A percentile compares a stretch with the other conserved stretches of the same genome.
Evolutionary conservation across 805 yeast species (phyloP).

Genomic region (Candida boleticola): DNA sequence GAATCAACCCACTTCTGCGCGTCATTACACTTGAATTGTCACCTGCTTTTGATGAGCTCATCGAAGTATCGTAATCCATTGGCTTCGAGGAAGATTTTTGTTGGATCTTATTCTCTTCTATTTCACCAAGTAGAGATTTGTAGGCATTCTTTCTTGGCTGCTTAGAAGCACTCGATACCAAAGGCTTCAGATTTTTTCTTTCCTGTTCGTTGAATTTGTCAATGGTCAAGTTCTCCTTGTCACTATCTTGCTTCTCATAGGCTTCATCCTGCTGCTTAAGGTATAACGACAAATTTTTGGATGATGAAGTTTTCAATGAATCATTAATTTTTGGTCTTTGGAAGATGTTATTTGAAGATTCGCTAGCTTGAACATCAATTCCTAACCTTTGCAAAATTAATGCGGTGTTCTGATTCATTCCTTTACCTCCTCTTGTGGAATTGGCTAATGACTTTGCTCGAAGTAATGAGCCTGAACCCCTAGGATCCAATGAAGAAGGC

Average conservation of each 20-base stretch:
- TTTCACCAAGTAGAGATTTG: slow-evolving; percentile 22
- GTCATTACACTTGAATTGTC: slow-evolving; percentile 5
- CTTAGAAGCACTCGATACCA: not conserved
- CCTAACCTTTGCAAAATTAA: slow-evolving; percentile 38
- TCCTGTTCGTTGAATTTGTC: slow-evolving; percentile 14
- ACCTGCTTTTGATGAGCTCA: not conserved
- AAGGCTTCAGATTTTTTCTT: slow-evolving; percentile 6
- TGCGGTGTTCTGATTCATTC: slow-evolving; percentile 24
- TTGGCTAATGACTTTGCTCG: slow-evolving; percentile 37
- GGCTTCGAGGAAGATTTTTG: not conserved
- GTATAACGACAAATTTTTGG: slow-evolving; percentile 27
- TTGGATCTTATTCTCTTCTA: slow-evolving; percentile 14
- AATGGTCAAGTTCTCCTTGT: slow-evolving; percentile 17
- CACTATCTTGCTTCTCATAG: slow-evolving; percentile 6
- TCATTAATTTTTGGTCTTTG: slow-evolving; percentile 15
- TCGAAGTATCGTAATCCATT: not conserved
- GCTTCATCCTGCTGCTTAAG: slow-evolving; percentile 11
- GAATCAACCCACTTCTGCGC: slow-evolving; percentile 23
- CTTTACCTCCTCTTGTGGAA: slow-evolving; percentile 20
- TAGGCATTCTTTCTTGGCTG: slow-evolving; percentile 9
- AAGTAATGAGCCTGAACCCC: slow-evolving; percentile 24
- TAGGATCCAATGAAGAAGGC: slow-evolving; percentile 38
- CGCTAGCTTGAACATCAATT: slow-evolving; percentile 18
- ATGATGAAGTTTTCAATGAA: slow-evolving; percentile 36
- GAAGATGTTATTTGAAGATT: not conserved